phyloP scores from a whole-genome alignment of 2,329 filamentous ascomycete species.

The Trichoderma koningiopsis region DNA sequence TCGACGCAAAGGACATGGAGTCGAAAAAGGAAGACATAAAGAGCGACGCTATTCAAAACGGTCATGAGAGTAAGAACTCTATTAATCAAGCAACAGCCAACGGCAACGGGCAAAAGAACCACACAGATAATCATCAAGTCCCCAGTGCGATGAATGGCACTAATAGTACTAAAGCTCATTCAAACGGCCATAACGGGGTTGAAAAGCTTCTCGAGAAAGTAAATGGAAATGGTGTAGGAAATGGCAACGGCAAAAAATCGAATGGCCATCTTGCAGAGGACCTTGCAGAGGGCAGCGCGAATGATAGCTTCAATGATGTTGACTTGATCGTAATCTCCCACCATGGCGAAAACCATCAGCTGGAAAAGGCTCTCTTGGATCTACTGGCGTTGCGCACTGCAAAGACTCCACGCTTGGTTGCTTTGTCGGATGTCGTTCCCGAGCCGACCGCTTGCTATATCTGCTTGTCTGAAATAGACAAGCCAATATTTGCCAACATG shows the following conservation, averaged over 20 bases:
- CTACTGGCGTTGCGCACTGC: slow-evolving; percentile 32
- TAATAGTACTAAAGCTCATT: neutral
- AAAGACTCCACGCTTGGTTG: slow-evolving; percentile 27
- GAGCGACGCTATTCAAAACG: neutral
- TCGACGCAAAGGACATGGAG: slow-evolving; percentile 31
- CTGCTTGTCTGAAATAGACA: slow-evolving; percentile 49
- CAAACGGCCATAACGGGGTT: neutral
- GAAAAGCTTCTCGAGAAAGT: neutral
- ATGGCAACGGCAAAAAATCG: neutral
- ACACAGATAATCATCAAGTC: neutral
- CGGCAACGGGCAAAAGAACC: slow-evolving; percentile 21
- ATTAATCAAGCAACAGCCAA: neutral
- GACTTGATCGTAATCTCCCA: slow-evolving; percentile 34
- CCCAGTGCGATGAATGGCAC: neutral
- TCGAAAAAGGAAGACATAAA: neutral
- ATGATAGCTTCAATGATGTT: slow-evolving; percentile 22
- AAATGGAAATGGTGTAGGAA: slow-evolving; percentile 6
- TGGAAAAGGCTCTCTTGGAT: slow-evolving; percentile 30
- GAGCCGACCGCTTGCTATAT: slow-evolving; percentile 37
- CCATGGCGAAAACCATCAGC: slow-evolving; percentile 26
- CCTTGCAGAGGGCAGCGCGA: too few species aligned
- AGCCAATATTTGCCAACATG: slow-evolving; percentile 46
- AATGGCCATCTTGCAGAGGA: neutral
- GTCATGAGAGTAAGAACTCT: neutral
- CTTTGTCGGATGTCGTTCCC: slow-evolving; percentile 28